A percentile compares a stretch with the other conserved stretches of the same genome.
Evolutionary conservation across 2,329 filamentous ascomycete species (phyloP).

Genomic region (Aspergillus luchuensis): DNA sequence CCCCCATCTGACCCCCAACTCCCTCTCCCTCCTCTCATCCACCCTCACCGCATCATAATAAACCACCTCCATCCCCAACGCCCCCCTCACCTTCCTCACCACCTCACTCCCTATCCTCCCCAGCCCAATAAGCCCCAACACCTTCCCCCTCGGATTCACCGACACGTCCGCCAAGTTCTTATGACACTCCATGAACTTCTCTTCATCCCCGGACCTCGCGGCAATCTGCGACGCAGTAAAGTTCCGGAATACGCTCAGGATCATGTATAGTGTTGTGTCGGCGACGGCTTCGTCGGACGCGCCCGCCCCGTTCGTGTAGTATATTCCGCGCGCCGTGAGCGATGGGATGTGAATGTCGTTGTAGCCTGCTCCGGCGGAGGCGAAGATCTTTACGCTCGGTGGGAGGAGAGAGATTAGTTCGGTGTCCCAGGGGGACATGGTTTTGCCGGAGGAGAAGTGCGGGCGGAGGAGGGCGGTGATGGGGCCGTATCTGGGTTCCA

Average conservation of each 20-base stretch:
- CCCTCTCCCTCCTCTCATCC: conserved; percentile 36
- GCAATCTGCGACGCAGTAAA: conserved; percentile 53
- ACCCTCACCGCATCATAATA: conserved; percentile 55
- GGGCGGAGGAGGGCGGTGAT: conserved; percentile 55
- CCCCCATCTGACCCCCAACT: conserved; percentile 19
- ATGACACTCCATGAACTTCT: conserved; percentile 47
- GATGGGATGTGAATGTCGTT: conserved; percentile 65
- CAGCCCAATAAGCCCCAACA: conserved; percentile 57
- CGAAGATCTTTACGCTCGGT: conserved; percentile 60
- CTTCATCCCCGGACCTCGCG: conserved; percentile 47
- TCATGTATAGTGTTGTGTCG: conserved; percentile 47
- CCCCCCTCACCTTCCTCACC: conserved; percentile 46
- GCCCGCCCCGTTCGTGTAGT: conserved; percentile 48
- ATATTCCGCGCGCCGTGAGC: conserved; percentile 46
- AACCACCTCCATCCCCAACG: conserved; percentile 57
- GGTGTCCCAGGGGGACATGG: conserved; percentile 66
- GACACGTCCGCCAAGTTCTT: conserved; percentile 50
- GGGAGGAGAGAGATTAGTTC: conserved; percentile 62
- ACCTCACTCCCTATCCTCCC: conserved; percentile 53
- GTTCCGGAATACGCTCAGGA: conserved; percentile 53
- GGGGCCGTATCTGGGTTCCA: conserved; percentile 36
- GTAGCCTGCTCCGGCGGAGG: conserved; percentile 66
- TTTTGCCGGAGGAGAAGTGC: conserved; percentile 64
- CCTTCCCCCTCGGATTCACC: conserved; percentile 51
- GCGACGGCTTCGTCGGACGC: conserved; percentile 50